Evolutionary conservation across 2,329 filamentous ascomycete genomes (phyloP).

Genomic region (Fusarium camptoceras): DNA sequence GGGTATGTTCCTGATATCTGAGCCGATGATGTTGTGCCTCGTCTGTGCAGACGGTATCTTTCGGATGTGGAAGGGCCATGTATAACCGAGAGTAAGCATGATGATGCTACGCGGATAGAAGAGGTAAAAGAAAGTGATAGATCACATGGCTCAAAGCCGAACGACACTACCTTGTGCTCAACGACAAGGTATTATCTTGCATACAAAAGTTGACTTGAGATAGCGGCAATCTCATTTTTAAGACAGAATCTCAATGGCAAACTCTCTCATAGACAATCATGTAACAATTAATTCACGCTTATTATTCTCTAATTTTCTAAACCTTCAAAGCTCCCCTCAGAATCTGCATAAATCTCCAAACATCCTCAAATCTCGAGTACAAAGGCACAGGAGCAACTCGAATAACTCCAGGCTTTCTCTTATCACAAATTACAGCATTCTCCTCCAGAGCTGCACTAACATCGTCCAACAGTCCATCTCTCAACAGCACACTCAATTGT

Average conservation of each 20-base stretch:
- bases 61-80: constrained; percentile 7
- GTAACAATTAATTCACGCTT: constrained; percentile 1
- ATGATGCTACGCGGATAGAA: neutral
- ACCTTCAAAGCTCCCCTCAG: constrained; percentile 51
- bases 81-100: constrained; percentile 8
- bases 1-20: neutral
- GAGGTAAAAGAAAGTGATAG: constrained; percentile 1
- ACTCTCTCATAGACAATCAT: neutral
- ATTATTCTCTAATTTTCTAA: constrained; percentile 17
- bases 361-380: constrained; percentile 84
- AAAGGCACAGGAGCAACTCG: constrained; percentile 85
- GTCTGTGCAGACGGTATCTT: neutral
- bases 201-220: neutral
- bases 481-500: constrained; percentile 80
- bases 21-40: neutral
- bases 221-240: no score
- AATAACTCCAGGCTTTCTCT: constrained; percentile 87
- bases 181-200: neutral
- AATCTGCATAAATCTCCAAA: constrained; percentile 63
- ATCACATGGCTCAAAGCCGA: neutral
- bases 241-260: neutral
- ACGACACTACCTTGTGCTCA: neutral
- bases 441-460: constrained; percentile 73
- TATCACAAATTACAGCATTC: constrained; percentile 80
- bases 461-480: constrained; percentile 75